These are phyloP conservation scores for Setaria italica DNA, from an alignment of 202 grass and related monocot species.

Conservation along the genomic window DNA sequence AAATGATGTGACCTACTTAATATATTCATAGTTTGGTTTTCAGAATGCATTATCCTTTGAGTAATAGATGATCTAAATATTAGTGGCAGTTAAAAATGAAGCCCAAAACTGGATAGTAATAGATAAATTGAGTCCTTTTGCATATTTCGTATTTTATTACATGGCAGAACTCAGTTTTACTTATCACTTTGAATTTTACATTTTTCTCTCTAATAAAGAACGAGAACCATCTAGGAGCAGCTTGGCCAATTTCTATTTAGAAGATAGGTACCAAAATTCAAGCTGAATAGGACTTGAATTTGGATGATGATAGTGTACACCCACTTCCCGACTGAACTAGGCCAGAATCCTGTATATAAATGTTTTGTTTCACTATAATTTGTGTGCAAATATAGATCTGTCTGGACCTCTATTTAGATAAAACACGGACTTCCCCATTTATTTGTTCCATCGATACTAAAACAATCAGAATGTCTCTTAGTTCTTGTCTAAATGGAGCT, in stretches of 20 bases:
- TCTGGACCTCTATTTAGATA: slow-evolving; percentile 1
- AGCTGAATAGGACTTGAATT: background rate
- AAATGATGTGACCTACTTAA: background rate
- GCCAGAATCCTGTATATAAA: slow-evolving; percentile 8
- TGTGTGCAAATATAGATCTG: slow-evolving; percentile 18
- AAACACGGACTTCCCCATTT: background rate
- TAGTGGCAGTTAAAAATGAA: slow-evolving; percentile 15
- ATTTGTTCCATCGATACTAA: slow-evolving; percentile 35
- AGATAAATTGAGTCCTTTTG: background rate
- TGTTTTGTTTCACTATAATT: slow-evolving; percentile 26
- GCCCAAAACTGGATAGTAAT: slow-evolving; percentile 29
- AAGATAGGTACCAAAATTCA: background rate
- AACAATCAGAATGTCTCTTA: background rate
- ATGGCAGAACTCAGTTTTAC: background rate
- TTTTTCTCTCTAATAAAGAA: background rate
- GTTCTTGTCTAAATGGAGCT: slow-evolving; percentile 31
- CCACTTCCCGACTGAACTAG: background rate
- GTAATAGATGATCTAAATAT: slow-evolving; percentile 21
- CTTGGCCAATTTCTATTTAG: slow-evolving; percentile 4
- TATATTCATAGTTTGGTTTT: slow-evolving; percentile 18
- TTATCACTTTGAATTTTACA: slow-evolving; percentile 5
- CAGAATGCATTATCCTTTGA: background rate
- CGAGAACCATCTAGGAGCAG: background rate
- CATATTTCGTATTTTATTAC: slow-evolving; percentile 19
- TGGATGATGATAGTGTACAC: slow-evolving; percentile 4